phyloP scores from a whole-genome alignment of 345 rosid species.

The Populus tremula region DNA sequence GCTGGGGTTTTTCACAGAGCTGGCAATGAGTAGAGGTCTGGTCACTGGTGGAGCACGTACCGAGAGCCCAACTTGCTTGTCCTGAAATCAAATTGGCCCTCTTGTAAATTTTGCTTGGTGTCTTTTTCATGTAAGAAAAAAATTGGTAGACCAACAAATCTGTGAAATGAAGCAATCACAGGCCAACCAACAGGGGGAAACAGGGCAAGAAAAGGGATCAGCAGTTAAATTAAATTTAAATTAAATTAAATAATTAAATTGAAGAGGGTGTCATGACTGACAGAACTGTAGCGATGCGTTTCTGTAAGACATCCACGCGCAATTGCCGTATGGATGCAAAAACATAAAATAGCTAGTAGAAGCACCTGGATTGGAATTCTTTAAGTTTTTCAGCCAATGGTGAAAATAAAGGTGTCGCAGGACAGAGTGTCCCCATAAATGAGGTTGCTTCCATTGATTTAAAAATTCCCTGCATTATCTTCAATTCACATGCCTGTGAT shows the following conservation, averaged over 20 bases:
- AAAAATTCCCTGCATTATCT: not conserved
- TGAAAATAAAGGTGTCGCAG: not conserved
- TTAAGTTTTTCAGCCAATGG: not conserved
- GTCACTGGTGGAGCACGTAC: not conserved
- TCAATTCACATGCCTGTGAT: not conserved
- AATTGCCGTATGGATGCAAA: not conserved
- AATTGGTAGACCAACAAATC: not conserved
- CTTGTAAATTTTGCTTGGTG: not conserved
- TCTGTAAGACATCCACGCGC: not conserved
- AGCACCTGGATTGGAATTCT: too few species aligned
- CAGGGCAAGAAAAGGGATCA: not conserved
- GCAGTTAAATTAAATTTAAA: too few species aligned
- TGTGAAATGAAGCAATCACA: not conserved
- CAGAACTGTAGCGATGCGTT: not conserved
- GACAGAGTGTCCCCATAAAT: not conserved
- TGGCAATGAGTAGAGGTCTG: not conserved
- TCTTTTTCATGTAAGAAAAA: not conserved
- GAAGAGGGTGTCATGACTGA: not conserved
- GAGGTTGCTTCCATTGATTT: not conserved
- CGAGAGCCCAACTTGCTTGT: not conserved
- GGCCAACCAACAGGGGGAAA: too few species aligned
- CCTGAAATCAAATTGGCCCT: not conserved
- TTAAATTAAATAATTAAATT: too few species aligned
- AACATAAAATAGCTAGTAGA: not conserved
- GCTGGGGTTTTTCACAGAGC: not conserved